Evolutionary conservation across 164 flowering plant species (phyloP), one percentile per base, ranked within the genome.

Genomic region (Dillenia turbinata): DNA sequence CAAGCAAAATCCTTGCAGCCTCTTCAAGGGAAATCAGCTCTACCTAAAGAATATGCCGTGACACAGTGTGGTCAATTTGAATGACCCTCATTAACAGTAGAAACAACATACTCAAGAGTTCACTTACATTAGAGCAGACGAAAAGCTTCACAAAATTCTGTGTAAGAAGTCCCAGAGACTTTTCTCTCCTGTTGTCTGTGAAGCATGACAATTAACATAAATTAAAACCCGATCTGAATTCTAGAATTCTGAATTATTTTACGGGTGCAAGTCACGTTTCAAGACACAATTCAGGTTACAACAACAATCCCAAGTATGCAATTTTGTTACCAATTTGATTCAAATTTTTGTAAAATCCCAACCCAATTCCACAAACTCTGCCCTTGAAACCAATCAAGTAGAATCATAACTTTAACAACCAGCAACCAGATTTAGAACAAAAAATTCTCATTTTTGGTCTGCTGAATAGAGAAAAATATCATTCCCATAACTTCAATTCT

Each of bases 81-180:
- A 7, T 5, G 40, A 33, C 7, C 7, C 40, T 4, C 40, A 43
- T 9, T 47, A 24, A 63, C 52, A 26, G 56, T 45, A 26, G 19
- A 33, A 26, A 57, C 6, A 43, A 54, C 40, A 33, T 33, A 47
- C 10, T 1, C 19, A 14, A 14, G 47, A 10, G 11, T 49, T 48
- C 12, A 63, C 90, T 82, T 71, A 95, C 99, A 56, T 83, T 71
- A 9, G 80, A 75, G 74, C 92, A 87, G 12, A 95, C 69, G 74
- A 95, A 95, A 47, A 95, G 94, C 86, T 88, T 95, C 59, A 92
- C 84, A 70, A 95, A 95, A 68, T 92, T 95, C 74, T 88, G 90
- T 5, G 99, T 88, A 9, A 95, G 85, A 60, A 88, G 86, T 17
- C 86, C 97, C 48, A 95, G 71, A 9, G 99, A 95, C 60, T 95